These are phyloP conservation scores for Setomelanomma holmii DNA, from an alignment of 2,329 filamentous ascomycete genomes.

Conservation along the genomic window DNA sequence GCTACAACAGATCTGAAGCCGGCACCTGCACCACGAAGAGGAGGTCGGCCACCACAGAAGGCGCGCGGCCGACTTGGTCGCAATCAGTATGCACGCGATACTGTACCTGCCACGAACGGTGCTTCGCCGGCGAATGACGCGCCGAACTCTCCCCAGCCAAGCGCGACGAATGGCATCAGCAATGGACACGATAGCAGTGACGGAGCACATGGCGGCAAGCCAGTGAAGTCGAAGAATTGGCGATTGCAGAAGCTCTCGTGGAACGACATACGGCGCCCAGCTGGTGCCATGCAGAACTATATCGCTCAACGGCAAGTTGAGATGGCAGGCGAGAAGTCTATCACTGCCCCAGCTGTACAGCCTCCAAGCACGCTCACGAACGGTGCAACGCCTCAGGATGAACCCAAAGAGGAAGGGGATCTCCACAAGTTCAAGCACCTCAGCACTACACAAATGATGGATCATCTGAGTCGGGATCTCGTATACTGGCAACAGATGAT, in stretches of 20 bases:
- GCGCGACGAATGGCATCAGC: constrained; percentile 38
- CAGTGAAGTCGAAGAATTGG: constrained; percentile 66
- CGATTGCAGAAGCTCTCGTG: constrained; percentile 72
- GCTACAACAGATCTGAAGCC: constrained; percentile 33
- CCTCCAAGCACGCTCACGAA: constrained; percentile 27
- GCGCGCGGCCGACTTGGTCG: constrained; percentile 44
- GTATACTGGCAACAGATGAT: constrained; percentile 79
- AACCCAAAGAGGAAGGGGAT: constrained; percentile 52
- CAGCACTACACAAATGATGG: constrained; percentile 89
- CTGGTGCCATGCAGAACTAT: constrained; percentile 85
- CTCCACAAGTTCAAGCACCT: constrained; percentile 70
- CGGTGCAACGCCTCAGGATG: constrained; percentile 23
- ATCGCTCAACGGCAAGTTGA: constrained; percentile 90
- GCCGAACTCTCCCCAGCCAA: constrained; percentile 41
- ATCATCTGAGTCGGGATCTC: constrained; percentile 78
- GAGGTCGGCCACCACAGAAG: constrained; percentile 45
- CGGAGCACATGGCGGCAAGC: constrained; percentile 62
- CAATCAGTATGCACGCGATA: constrained; percentile 48
- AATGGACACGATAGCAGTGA: constrained; percentile 60
- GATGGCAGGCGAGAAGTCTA: constrained; percentile 67
- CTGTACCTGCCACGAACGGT: constrained; percentile 41
- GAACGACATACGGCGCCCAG: constrained; percentile 86
- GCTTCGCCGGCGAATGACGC: constrained; percentile 40
- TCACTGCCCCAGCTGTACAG: constrained; percentile 35
- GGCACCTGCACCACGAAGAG: constrained; percentile 39